Evolutionary conservation across 192 early-diverging fungal species (phyloP), one percentile per base, ranked within the genome.

Genomic region (Coemansia sp.): DNA sequence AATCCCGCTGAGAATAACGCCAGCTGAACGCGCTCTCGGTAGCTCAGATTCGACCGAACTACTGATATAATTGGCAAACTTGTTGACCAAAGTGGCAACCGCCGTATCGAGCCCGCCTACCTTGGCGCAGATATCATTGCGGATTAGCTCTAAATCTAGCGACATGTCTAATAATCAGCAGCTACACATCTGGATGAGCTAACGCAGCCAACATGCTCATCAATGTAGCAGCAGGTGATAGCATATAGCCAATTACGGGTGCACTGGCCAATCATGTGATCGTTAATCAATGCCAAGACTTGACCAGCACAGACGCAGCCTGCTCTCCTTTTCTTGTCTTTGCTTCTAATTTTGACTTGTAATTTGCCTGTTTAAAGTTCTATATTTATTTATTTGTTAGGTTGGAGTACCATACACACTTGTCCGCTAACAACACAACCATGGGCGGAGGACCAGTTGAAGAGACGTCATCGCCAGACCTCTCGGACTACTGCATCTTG

Each of bases 401-500:
- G 2, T 9, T 47, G 14, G 24, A 29, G 11, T 2, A 24, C 50
- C 27, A 15, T 12, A 2, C 58, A 25, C 43, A 19, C 39, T n/a
- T 23, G 24, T 27, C 27, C 24, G 23, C 50, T 11, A 12, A 17
- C 39, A 21, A 49, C 17, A 49, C 17, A 49, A 53, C 48, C 56
- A 81, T 81, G 78, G 78, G 78, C 43, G 78, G 78, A 65, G 78
- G 66, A 63, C 72, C 78, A 48, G 73, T 71, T 17, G 73, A 75
- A 39, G 55, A 32, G 12, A 65, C 61, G 48, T 65, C 69, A 56
- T 70, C 78, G 43, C 35, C 72, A 47, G 78, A 81, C 58, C 64
- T 75, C 39, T 81, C 78, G 32, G 78, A 81, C 66, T 81, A 81
- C 56, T 81, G 78, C 60, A 81, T 81, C 24, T 69, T 81, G 43